Evolutionary conservation across 2,329 filamentous ascomycete species (phyloP).

Genomic region (Colletotrichum zoysiae): DNA sequence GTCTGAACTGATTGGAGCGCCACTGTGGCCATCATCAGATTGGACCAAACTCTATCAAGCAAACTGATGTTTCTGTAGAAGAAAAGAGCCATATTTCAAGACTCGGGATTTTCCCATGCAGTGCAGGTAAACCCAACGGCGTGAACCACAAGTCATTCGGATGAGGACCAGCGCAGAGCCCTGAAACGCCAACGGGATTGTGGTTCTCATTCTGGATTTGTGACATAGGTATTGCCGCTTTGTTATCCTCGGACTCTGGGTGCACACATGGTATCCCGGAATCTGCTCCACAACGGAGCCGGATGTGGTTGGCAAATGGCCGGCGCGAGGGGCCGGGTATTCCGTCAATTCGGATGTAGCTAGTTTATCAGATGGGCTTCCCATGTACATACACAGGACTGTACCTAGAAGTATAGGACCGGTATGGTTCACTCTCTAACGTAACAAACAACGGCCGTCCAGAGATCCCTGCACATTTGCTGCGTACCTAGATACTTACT

Average conservation of each 20-base stretch:
- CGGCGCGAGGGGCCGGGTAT: constrained; percentile 25
- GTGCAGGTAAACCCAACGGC: neutral
- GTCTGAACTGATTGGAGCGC: too few species aligned
- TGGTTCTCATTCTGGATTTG: neutral
- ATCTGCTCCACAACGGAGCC: constrained; percentile 23
- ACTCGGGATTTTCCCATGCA: neutral
- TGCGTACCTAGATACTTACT: neutral
- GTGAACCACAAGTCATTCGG: neutral
- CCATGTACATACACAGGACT: constrained; percentile 1
- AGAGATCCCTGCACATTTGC: constrained; percentile 29
- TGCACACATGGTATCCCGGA: constrained; percentile 15
- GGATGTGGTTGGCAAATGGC: constrained; percentile 22
- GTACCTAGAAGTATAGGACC: constrained; percentile 7
- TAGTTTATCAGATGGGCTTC: constrained; percentile 25
- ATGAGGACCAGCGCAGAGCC: neutral
- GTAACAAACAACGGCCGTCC: constrained; percentile 9
- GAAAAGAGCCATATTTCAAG: too few species aligned
- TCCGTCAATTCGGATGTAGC: constrained; percentile 20
- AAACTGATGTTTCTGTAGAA: too few species aligned
- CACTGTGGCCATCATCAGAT: too few species aligned
- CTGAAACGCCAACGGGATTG: too few species aligned
- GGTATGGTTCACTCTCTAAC: constrained; percentile 31
- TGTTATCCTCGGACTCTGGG: constrained; percentile 4
- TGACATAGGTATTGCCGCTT: neutral
- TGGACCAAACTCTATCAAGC: too few species aligned